Evolutionary conservation across 164 flowering plant genomes (phyloP).

Genomic region (Magnolia changhungtana): DNA sequence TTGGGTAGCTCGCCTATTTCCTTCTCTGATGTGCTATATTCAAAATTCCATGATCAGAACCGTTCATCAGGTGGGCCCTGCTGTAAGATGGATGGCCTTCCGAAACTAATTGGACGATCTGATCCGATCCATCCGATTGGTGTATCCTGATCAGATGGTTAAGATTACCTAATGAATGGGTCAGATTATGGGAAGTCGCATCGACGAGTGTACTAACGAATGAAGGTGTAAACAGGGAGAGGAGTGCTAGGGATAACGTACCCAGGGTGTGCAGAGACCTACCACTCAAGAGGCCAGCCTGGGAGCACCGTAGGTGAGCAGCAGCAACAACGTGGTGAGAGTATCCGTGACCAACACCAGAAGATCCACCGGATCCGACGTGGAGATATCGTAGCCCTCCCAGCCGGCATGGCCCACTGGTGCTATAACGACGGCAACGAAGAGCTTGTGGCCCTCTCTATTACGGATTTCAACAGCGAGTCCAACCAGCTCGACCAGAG

Average conservation of each 20-base stretch:
- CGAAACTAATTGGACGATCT: too few species aligned
- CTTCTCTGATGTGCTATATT: too few species aligned
- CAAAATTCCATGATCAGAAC: too few species aligned
- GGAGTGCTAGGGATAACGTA: conserved; percentile 31
- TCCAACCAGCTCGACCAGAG: conserved; percentile 46
- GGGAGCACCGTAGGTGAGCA: not conserved
- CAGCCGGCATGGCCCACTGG: conserved; percentile 39
- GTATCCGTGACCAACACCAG: conserved; percentile 36
- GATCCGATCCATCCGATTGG: too few species aligned
- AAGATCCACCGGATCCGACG: conserved; percentile 21
- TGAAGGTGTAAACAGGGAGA: conserved; percentile 32
- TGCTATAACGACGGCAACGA: conserved; percentile 39
- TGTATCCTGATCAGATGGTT: too few species aligned
- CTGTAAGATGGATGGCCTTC: too few species aligned
- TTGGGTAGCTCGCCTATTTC: too few species aligned
- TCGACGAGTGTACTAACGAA: not conserved
- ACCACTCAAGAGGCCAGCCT: conserved; percentile 15
- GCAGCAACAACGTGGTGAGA: not conserved
- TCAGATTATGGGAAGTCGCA: too few species aligned
- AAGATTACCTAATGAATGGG: too few species aligned
- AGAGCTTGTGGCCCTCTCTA: conserved; percentile 21
- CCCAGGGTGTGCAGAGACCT: conserved; percentile 70
- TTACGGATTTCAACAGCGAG: conserved; percentile 26
- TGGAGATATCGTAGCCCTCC: conserved; percentile 41
- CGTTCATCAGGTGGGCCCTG: too few species aligned